These are phyloP conservation scores for Daldinia sp. DNA, from an alignment of 2,329 filamentous ascomycete species.

Conservation along the genomic window DNA sequence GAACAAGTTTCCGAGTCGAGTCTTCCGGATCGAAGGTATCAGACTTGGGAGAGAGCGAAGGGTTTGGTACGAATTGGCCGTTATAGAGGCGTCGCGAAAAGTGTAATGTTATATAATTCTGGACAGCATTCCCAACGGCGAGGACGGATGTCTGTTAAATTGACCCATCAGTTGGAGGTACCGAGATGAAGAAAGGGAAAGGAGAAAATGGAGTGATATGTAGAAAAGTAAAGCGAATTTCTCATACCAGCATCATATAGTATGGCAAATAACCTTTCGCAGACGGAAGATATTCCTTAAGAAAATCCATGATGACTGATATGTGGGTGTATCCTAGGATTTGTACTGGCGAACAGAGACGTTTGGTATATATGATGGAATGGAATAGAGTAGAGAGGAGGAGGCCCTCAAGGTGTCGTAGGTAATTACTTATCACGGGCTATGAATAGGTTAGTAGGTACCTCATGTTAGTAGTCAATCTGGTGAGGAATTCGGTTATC, in stretches of 20 bases:
- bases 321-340: not conserved
- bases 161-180: conserved; percentile 1
- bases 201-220: not conserved
- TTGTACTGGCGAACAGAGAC: not conserved
- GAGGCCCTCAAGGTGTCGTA: conserved; percentile 2
- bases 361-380: not conserved
- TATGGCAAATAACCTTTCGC: conserved; percentile 68
- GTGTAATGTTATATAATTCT: conserved; percentile 82
- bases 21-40: conserved; percentile 64
- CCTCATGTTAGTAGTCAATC: too few species aligned
- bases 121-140: conserved; percentile 85
- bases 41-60: conserved; percentile 57
- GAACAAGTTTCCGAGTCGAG: conserved; percentile 64
- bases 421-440: too few species aligned
- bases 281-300: conserved; percentile 59
- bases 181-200: not conserved
- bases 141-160: conserved; percentile 78
- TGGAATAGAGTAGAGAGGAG: not conserved
- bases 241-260: conserved; percentile 68
- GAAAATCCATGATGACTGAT: conserved; percentile 57
- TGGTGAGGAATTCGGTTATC: too few species aligned
- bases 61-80: conserved; percentile 68
- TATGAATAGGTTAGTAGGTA: too few species aligned
- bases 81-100: conserved; percentile 92
- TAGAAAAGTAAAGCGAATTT: conserved; percentile 12